These are phyloP conservation scores for Bretschneidera sinensis DNA, from an alignment of 345 rosid species.

Conservation along the genomic window DNA sequence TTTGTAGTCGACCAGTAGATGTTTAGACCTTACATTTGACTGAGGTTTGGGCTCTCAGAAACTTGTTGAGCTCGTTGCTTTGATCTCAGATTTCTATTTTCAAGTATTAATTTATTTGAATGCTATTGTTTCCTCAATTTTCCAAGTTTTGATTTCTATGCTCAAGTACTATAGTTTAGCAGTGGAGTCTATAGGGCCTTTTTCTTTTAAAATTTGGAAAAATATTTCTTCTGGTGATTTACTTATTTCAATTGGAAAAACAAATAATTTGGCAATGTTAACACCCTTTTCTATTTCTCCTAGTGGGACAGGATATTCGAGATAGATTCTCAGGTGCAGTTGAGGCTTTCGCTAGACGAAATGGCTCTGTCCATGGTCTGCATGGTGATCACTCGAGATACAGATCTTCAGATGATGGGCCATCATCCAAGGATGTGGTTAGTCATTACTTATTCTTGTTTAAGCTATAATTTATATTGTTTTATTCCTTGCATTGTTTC, in stretches of 20 bases:
- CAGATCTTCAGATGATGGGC: slow-evolving; percentile 46
- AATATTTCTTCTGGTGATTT: too few relatives aligned
- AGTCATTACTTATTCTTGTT: slow-evolving; percentile 14
- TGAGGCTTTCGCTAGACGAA: slow-evolving; percentile 72
- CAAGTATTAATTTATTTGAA: slow-evolving; percentile 1
- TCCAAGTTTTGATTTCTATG: background rate
- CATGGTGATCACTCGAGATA: slow-evolving; percentile 50
- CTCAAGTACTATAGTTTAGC: too few relatives aligned
- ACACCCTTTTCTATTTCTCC: slow-evolving; percentile 5
- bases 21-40: too few relatives aligned
- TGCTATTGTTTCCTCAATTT: background rate
- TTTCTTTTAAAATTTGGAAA: too few relatives aligned
- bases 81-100: slow-evolving; percentile 1
- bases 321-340: slow-evolving; percentile 80
- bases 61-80: background rate
- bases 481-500: too few relatives aligned
- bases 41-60: too few relatives aligned
- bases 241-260: background rate
- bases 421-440: slow-evolving; percentile 53
- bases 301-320: slow-evolving; percentile 78
- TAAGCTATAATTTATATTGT: background rate
- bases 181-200: too few relatives aligned
- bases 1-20: too few relatives aligned
- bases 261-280: background rate
- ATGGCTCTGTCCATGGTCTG: slow-evolving; percentile 45